Base-by-base conservation (phyloP, 768 basidiomycete species). In the Flagelloscypha sp. region DNA sequence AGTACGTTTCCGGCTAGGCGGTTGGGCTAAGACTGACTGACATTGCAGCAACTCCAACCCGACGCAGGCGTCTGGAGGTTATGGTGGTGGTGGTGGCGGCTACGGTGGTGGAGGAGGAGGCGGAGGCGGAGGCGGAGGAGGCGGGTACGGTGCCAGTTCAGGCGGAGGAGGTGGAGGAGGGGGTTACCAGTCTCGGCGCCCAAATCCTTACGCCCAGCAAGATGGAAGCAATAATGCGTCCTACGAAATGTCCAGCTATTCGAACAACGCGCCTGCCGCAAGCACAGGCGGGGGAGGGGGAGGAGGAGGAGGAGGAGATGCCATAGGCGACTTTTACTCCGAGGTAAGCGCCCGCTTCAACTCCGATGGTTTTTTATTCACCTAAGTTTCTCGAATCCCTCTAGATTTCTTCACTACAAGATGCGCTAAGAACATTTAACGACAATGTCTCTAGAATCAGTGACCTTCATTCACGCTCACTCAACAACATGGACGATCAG, bases 361-460 rank as follows among this genome's bases (percentile, higher is more conserved):
- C 24, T n/a, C n/a, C n/a, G n/a, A 4, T 24, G 37, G 23, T 34
- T 27, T 10, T 33, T n/a, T 18, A 28, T 33, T 41, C 17, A 15
- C 24, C 28, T n/a, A 38, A 13, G 15, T 27, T 25, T 21, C 27
- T 38, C n/a, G 13, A 22, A 23, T 35, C 28, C 27, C 17, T 30
- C 2, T 40, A 89, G 87, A 81, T 90, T 45, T 68, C 80, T 16
- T 75, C 73, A 27, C 61, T 90, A 30, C 83, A 86, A 70, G 83
- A 87, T 40, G 64, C 60, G 35, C 61, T 88, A 24, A 63, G 69
- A 16, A 65, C 67, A 7, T 84, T 84, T 58, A 84, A 79, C 40
- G 63, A 70, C 42, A 85, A 84, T 57, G 68, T 89, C 16, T 45
- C 67, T 15, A 71, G 69, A 19, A 82, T 90, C 48, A 62, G 74